A percentile compares a stretch with the other conserved stretches of the same genome.
Evolutionary conservation across 345 rosid genomes (phyloP).

Genomic region (Hibiscus trionum): DNA sequence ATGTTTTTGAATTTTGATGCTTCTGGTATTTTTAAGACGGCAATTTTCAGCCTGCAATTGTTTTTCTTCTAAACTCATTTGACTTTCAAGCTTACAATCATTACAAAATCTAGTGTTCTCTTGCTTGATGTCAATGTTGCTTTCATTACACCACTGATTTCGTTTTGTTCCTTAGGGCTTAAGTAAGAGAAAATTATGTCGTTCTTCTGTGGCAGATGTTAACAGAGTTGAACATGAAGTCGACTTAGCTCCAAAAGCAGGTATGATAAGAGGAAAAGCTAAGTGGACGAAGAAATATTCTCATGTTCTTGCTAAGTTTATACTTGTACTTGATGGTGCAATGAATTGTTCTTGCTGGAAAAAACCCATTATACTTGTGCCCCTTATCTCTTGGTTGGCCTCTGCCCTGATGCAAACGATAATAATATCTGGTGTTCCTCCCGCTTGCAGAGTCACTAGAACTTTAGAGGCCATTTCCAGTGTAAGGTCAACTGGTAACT

Average conservation of each 20-base stretch:
- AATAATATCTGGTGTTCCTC: constrained; percentile 34
- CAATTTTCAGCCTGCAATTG: neutral
- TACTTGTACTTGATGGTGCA: constrained; percentile 24
- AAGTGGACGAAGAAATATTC: constrained; percentile 15
- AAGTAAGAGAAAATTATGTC: neutral
- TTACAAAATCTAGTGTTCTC: no score
- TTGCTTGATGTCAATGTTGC: neutral
- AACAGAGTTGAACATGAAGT: constrained; percentile 15
- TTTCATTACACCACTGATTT: constrained; percentile 2
- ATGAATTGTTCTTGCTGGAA: constrained; percentile 29
- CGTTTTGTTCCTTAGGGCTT: constrained; percentile 9
- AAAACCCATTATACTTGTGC: constrained; percentile 26
- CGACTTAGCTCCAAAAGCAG: constrained; percentile 25
- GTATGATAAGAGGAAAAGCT: constrained; percentile 20
- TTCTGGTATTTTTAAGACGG: neutral
- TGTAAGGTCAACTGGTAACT: constrained; percentile 37
- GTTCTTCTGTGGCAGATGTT: constrained; percentile 18
- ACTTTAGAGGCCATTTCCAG: constrained; percentile 10
- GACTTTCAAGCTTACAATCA: no score
- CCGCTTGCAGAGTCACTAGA: constrained; percentile 48
- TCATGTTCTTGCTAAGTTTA: constrained; percentile 20
- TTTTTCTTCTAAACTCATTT: neutral
- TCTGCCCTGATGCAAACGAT: constrained; percentile 34
- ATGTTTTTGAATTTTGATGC: neutral
- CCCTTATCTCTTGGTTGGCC: constrained; percentile 31